phyloP scores from a whole-genome alignment of 345 rosid species.

The Linum tenue region DNA sequence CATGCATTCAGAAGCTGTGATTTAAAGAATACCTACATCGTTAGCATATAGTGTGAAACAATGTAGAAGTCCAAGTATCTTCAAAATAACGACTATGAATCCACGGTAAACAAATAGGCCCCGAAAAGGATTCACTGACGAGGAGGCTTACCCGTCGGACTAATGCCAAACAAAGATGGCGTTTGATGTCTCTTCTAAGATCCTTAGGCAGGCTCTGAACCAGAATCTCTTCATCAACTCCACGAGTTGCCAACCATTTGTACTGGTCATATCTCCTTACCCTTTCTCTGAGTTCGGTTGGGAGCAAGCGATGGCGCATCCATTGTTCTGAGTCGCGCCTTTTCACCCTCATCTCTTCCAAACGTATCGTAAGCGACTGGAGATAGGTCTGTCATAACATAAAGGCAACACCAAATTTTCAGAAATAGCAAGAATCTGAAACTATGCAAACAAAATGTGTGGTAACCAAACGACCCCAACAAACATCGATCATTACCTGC shows the following conservation, averaged over 20 bases:
- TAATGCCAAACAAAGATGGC: slow-evolving; percentile 89
- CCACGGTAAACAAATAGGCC: neutral
- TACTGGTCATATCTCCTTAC: slow-evolving; percentile 92
- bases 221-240: slow-evolving; percentile 82
- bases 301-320: slow-evolving; percentile 99
- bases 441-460: no score
- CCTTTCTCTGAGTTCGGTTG: slow-evolving; percentile 70
- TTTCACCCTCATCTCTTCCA: slow-evolving; percentile 96
- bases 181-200: slow-evolving; percentile 87
- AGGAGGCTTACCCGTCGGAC: slow-evolving; percentile 68
- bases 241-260: slow-evolving; percentile 94
- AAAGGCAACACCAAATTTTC: slow-evolving; percentile 4
- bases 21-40: no score
- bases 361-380: slow-evolving; percentile 85
- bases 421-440: neutral
- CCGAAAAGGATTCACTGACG: neutral
- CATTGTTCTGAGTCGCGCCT: slow-evolving; percentile 98
- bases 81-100: no score
- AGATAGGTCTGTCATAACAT: slow-evolving; percentile 72
- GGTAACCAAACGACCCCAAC: no score
- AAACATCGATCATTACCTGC: slow-evolving; percentile 47
- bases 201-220: slow-evolving; percentile 93
- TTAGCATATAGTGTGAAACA: no score
- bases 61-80: no score
- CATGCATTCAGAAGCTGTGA: no score